These are phyloP conservation scores for Jatropha podagrica DNA, from an alignment of 441 rosid genomes.

Conservation along the genomic window DNA sequence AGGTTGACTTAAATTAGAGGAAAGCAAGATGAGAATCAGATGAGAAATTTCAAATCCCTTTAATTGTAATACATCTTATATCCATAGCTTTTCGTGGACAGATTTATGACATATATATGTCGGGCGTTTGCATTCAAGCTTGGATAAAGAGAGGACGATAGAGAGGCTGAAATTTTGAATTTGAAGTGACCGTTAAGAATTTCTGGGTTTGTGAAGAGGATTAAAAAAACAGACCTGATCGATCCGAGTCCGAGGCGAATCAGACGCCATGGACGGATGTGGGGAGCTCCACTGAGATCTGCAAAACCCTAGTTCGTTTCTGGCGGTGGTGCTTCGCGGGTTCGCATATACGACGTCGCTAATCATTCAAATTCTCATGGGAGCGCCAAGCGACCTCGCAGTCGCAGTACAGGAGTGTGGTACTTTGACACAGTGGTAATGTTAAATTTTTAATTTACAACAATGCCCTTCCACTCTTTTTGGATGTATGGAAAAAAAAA, in stretches of 20 bases:
- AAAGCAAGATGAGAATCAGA: background rate
- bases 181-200: slow-evolving; percentile 11
- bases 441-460: too few relatives aligned
- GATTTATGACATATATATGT: background rate
- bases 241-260: slow-evolving; percentile 53
- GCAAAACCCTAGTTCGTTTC: slow-evolving; percentile 33
- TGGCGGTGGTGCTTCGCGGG: slow-evolving; percentile 18
- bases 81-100: background rate
- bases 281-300: slow-evolving; percentile 27
- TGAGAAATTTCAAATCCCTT: background rate
- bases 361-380: slow-evolving; percentile 15
- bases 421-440: too few relatives aligned
- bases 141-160: background rate
- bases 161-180: background rate
- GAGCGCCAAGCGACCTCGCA: slow-evolving; percentile 26
- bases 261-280: slow-evolving; percentile 57
- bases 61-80: background rate
- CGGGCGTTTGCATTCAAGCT: background rate
- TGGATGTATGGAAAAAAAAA: too few relatives aligned
- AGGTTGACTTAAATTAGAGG: too few relatives aligned
- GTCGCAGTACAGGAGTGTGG: too few relatives aligned
- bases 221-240: slow-evolving; percentile 56
- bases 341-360: slow-evolving; percentile 20
- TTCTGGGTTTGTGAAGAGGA: slow-evolving; percentile 13
- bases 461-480: too few relatives aligned